A percentile compares a stretch with the other conserved stretches of the same genome.
Evolutionary conservation across 1,284 basidiomycete genomes (phyloP).

Genomic region (Melampsora americana): DNA sequence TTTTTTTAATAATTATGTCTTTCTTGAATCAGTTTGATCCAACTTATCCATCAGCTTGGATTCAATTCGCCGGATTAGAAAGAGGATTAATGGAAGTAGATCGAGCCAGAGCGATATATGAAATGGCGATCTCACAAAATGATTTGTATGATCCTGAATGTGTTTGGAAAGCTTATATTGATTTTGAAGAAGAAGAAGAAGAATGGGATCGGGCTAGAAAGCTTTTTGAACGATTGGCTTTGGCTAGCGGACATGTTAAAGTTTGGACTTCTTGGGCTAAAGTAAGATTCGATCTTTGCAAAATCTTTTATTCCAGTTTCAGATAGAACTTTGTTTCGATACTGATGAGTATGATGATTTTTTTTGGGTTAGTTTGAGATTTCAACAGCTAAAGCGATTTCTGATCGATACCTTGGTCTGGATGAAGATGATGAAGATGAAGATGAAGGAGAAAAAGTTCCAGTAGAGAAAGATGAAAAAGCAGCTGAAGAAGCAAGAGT

Average conservation of each 20-base stretch:
- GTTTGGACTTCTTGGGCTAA: conserved; percentile 53
- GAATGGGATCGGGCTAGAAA: conserved; percentile 77
- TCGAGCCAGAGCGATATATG: conserved; percentile 90
- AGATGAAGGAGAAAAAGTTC: conserved; percentile 65
- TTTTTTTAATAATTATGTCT: not conserved
- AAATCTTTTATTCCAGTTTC: conserved; percentile 60
- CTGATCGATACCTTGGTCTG: conserved; percentile 48
- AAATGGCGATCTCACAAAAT: conserved; percentile 83
- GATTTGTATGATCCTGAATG: conserved; percentile 97
- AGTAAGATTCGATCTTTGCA: no score
- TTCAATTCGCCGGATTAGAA: conserved; percentile 94
- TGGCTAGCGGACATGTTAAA: conserved; percentile 89
- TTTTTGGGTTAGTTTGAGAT: conserved; percentile 52
- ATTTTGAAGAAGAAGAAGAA: conserved; percentile 91
- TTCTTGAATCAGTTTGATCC: conserved; percentile 67
- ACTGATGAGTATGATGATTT: conserved; percentile 55
- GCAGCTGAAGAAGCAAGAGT: conserved; percentile 58
- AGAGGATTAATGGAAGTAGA: conserved; percentile 83
- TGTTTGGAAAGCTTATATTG: conserved; percentile 92
- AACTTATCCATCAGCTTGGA: conserved; percentile 87
- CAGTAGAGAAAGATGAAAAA: conserved; percentile 59
- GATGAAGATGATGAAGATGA: conserved; percentile 69
- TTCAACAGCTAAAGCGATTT: conserved; percentile 51
- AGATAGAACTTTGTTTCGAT: conserved; percentile 59
- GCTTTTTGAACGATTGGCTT: conserved; percentile 85